Conservation (phyloP, 441 rosid species). For the Pelargonium fulgidum region DNA sequence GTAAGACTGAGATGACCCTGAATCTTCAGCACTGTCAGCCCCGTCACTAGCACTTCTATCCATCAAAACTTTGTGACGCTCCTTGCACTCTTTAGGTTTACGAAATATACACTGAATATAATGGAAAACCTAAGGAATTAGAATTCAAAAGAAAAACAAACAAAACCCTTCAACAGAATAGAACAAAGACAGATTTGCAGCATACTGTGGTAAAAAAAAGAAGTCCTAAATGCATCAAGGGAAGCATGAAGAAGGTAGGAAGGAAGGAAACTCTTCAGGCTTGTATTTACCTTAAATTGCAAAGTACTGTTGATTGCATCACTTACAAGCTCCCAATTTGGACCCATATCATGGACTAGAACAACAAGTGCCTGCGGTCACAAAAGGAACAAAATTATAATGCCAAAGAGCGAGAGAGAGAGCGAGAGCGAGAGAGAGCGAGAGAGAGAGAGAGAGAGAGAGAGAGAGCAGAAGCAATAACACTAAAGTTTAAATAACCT, state of each 20-base stretch:
- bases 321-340: constrained; percentile 99
- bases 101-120: constrained; percentile 81
- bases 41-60: constrained; percentile 89
- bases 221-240: constrained; percentile 6
- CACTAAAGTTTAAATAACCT: constrained; percentile 42
- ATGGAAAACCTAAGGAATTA: constrained; percentile 19
- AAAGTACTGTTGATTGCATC: constrained; percentile 89
- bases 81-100: constrained; percentile 91
- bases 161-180: neutral
- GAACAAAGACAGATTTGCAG: constrained; percentile 12
- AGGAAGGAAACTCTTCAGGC: constrained; percentile 1
- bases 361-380: constrained; percentile 88
- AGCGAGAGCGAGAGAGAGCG: neutral
- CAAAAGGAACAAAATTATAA: constrained; percentile 19
- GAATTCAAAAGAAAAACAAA: constrained; percentile 4
- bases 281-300: constrained; percentile 70
- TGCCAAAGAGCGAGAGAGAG: neutral
- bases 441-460: neutral
- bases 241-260: constrained; percentile 10
- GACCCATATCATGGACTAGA: constrained; percentile 99
- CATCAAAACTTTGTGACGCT: constrained; percentile 89
- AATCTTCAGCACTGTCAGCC: constrained; percentile 99
- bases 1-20: constrained; percentile 94
- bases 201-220: neutral
- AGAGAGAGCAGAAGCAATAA: neutral